Percentiles rank a stretch among this genome's conserved stretches.
phyloP scores from a whole-genome alignment of 352 stramenopile species.

The Pythium volutum region DNA sequence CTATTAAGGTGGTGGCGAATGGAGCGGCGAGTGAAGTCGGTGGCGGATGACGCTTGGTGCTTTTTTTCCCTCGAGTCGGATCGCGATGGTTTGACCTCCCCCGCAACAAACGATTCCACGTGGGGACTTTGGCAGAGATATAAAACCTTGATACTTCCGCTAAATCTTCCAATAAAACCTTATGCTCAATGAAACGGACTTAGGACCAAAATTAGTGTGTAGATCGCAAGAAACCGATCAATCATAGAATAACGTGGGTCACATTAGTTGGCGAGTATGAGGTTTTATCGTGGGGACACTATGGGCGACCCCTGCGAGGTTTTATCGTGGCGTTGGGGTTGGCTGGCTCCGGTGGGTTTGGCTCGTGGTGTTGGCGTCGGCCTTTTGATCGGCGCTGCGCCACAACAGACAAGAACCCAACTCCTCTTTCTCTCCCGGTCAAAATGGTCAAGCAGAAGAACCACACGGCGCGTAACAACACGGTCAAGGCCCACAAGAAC shows the following conservation, averaged over 20 bases:
- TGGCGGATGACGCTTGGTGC: conserved; percentile 11
- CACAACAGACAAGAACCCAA: conserved; percentile 23
- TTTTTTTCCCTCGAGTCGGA: conserved; percentile 14
- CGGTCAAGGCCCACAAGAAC: conserved; percentile 96
- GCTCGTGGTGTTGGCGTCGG: conserved; percentile 5
- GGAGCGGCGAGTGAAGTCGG: conserved; percentile 15
- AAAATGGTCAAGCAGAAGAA: conserved; percentile 97
- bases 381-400: background rate
- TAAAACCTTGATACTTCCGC: conserved; percentile 19
- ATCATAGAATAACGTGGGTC: conserved; percentile 2
- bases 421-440: conserved; percentile 24
- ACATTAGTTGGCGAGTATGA: background rate
- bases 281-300: conserved; percentile 3
- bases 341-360: conserved; percentile 23
- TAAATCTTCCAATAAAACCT: background rate
- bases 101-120: conserved; percentile 17
- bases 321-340: conserved; percentile 1
- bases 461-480: conserved; percentile 97
- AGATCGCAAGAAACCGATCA: no score
- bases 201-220: background rate
- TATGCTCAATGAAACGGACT: conserved; percentile 13
- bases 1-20: conserved; percentile 4
- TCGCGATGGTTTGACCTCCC: conserved; percentile 5
- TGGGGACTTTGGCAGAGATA: conserved; percentile 9
- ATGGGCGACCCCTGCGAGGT: background rate